Conservation (phyloP, 2,329 filamentous ascomycete species). For the Ophiostoma ulmi region DNA sequence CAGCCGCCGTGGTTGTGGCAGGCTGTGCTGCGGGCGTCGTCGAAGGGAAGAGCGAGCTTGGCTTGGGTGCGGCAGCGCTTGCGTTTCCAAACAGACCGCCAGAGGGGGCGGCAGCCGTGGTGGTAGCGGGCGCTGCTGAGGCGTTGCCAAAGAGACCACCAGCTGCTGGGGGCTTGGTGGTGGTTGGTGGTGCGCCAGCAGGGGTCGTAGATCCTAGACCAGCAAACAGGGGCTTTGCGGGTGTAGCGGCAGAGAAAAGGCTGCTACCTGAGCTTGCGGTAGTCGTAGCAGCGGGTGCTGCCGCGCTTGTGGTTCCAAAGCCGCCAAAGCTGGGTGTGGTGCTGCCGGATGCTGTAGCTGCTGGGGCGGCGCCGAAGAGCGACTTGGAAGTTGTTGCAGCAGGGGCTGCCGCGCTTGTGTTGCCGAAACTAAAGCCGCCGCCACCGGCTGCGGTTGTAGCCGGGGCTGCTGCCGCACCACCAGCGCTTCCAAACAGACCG, state of each 20-base stretch:
- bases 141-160: constrained; percentile 22
- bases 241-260: constrained; percentile 34
- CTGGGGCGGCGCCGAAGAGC: constrained; percentile 17
- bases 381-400: constrained; percentile 10
- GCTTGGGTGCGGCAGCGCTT: neutral
- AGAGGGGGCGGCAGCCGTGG: constrained; percentile 20
- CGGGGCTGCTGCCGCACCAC: neutral
- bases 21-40: constrained; percentile 14
- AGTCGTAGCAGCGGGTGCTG: neutral
- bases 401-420: constrained; percentile 6
- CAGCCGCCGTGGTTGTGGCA: constrained; percentile 8
- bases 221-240: constrained; percentile 45
- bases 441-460: neutral
- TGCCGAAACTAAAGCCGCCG: constrained; percentile 19
- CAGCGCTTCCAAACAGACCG: constrained; percentile 12
- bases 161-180: constrained; percentile 32
- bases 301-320: constrained; percentile 16
- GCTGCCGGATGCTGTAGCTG: constrained; percentile 13
- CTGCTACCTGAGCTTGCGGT: constrained; percentile 9
- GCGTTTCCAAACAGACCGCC: constrained; percentile 18
- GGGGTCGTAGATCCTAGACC: constrained; percentile 50
- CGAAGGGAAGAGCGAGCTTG: constrained; percentile 13
- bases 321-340: constrained; percentile 19
- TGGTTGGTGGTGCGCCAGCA: constrained; percentile 49
- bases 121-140: constrained; percentile 22